Evolutionary conservation across 345 rosid species (phyloP).

Genomic region (Hevea brasiliensis): DNA sequence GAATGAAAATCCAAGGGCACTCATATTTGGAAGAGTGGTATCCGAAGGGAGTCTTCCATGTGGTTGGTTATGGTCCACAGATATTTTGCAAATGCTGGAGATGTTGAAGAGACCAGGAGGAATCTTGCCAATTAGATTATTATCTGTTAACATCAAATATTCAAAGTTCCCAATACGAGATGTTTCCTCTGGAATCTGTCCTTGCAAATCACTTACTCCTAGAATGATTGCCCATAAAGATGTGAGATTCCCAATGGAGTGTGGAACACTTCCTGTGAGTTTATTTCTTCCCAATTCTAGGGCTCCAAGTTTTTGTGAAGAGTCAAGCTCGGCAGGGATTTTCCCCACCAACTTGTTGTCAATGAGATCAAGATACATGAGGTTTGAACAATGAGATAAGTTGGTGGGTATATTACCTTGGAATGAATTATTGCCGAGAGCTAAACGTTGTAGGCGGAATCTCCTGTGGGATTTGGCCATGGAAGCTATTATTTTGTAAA

Average conservation of each 20-base stretch:
- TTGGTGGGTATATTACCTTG: constrained; percentile 10
- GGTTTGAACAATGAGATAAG: constrained; percentile 4
- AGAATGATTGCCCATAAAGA: background rate
- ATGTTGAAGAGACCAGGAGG: constrained; percentile 21
- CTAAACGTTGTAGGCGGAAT: background rate
- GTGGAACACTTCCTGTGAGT: constrained; percentile 9
- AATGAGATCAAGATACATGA: background rate
- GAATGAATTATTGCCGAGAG: constrained; percentile 4
- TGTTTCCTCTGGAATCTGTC: constrained; percentile 19
- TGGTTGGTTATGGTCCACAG: constrained; percentile 16
- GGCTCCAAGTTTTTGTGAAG: background rate
- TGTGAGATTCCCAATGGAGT: constrained; percentile 8
- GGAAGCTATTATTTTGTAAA: constrained; percentile 4
- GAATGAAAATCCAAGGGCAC: background rate
- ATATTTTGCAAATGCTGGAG: constrained; percentile 18
- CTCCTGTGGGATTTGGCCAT: constrained; percentile 1
- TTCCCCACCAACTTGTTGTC: constrained; percentile 2
- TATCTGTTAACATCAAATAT: constrained; percentile 8
- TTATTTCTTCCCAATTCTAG: background rate
- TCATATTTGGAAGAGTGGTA: constrained; percentile 13
- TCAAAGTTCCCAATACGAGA: constrained; percentile 7
- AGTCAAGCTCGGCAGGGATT: constrained; percentile 12
- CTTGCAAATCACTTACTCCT: background rate
- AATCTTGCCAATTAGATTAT: constrained; percentile 17
- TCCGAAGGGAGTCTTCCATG: constrained; percentile 21